Conservation (phyloP, 768 basidiomycete genomes). For the Exsudoporus frostii region DNA sequence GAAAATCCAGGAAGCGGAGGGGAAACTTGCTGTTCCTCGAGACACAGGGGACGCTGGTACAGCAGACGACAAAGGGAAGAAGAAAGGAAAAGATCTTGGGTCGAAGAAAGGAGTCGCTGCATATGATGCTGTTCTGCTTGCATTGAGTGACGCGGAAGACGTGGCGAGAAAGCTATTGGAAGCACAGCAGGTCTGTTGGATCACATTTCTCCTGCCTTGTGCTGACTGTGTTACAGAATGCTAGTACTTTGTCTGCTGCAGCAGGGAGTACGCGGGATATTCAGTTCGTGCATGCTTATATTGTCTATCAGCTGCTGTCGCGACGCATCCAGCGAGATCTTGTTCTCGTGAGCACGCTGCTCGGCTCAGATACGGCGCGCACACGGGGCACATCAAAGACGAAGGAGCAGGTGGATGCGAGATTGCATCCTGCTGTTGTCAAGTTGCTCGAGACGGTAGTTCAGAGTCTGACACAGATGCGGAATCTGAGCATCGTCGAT, state of each 20-base stretch:
- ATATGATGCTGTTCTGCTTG: constrained; percentile 81
- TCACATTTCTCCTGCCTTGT: neutral
- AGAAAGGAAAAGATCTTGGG: constrained; percentile 37
- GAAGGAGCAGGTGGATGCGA: constrained; percentile 57
- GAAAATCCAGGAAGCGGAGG: constrained; percentile 77
- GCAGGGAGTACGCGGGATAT: constrained; percentile 62
- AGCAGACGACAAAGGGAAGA: constrained; percentile 29
- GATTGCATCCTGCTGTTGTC: constrained; percentile 82
- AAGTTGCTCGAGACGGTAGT: constrained; percentile 84
- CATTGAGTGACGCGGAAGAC: constrained; percentile 87
- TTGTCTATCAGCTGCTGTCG: constrained; percentile 83
- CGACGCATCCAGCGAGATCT: constrained; percentile 88
- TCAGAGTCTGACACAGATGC: constrained; percentile 83
- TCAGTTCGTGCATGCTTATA: constrained; percentile 81
- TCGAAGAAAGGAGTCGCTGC: constrained; percentile 80
- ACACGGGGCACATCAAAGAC: constrained; percentile 25
- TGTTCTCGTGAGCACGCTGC: constrained; percentile 66
- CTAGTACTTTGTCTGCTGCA: constrained; percentile 37
- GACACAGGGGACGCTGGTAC: constrained; percentile 25
- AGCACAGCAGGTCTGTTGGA: constrained; percentile 66
- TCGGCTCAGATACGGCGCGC: constrained; percentile 41
- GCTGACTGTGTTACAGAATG: constrained; percentile 33
- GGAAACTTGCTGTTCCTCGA: constrained; percentile 44
- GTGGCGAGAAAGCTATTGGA: constrained; percentile 78
- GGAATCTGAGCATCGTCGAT: constrained; percentile 79